Evolutionary conservation across 768 basidiomycete genomes (phyloP).

Genomic region (Mycena filopes): DNA sequence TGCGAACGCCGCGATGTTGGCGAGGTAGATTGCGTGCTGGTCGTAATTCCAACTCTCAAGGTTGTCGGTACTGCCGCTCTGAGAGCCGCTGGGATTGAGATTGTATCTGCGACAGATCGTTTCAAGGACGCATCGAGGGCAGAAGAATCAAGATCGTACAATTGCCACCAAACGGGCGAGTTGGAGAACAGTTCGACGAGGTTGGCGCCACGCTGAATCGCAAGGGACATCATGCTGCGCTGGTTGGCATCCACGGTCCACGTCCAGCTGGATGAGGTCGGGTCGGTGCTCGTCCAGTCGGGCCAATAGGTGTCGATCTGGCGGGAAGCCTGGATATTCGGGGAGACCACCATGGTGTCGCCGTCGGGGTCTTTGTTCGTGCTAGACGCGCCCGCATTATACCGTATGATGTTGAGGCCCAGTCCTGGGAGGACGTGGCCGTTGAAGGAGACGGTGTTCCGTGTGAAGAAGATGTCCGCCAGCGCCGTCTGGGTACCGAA

Average conservation of each 20-base stretch:
- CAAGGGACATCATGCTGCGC: constrained; percentile 30
- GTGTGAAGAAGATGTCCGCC: constrained; percentile 35
- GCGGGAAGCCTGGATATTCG: constrained; percentile 27
- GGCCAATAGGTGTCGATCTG: constrained; percentile 31
- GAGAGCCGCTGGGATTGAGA: constrained; percentile 31
- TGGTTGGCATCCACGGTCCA: constrained; percentile 36
- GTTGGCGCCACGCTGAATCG: constrained; percentile 27
- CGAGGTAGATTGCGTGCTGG: constrained; percentile 32
- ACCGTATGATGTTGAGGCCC: constrained; percentile 31
- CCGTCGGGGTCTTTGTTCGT: constrained; percentile 31
- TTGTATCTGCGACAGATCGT: constrained; percentile 9
- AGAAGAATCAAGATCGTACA: constrained; percentile 27
- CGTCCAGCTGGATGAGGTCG: constrained; percentile 25
- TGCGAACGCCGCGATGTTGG: constrained; percentile 25
- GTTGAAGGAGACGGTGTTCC: constrained; percentile 27
- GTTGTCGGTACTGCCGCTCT: constrained; percentile 29
- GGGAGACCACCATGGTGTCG: constrained; percentile 26
- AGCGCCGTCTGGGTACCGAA: constrained; percentile 28
- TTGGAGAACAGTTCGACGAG: constrained; percentile 34
- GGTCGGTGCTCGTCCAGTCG: constrained; percentile 27
- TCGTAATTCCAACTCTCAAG: constrained; percentile 36
- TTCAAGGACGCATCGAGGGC: too few relatives aligned
- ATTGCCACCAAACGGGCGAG: constrained; percentile 34
- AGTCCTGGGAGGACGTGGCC: constrained; percentile 26
- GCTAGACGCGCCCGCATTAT: constrained; percentile 32